These are phyloP conservation scores for Cucurbita maxima DNA, from an alignment of 306 rosid species.

Conservation along the genomic window DNA sequence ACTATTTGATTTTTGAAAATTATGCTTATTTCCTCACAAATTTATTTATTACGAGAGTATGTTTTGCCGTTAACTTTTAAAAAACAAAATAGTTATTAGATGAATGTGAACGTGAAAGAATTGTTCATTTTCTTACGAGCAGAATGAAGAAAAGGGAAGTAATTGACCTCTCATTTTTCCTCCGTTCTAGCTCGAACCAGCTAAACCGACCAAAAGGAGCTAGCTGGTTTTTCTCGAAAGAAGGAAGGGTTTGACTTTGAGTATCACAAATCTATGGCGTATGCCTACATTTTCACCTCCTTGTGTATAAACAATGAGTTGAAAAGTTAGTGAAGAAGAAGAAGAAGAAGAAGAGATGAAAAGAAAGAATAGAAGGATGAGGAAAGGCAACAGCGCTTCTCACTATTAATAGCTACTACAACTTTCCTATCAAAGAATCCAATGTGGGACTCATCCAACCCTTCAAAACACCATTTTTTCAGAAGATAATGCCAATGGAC, in stretches of 20 bases:
- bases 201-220: neutral
- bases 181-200: neutral
- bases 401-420: conserved; percentile 4
- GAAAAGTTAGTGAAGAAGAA: neutral
- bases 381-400: neutral
- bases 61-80: no score
- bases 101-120: no score
- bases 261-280: neutral
- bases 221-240: neutral
- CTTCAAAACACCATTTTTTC: neutral
- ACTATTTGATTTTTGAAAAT: no score
- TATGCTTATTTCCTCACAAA: no score
- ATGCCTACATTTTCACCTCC: neutral
- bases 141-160: no score
- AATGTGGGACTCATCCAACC: no score
- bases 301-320: neutral
- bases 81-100: no score
- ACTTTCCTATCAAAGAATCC: no score
- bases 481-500: neutral
- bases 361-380: neutral
- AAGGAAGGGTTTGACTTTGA: neutral
- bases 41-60: no score
- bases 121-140: no score
- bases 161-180: no score
- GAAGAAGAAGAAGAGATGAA: neutral